Conservation (phyloP, 768 basidiomycete genomes). For the Tulasnella sp. region DNA sequence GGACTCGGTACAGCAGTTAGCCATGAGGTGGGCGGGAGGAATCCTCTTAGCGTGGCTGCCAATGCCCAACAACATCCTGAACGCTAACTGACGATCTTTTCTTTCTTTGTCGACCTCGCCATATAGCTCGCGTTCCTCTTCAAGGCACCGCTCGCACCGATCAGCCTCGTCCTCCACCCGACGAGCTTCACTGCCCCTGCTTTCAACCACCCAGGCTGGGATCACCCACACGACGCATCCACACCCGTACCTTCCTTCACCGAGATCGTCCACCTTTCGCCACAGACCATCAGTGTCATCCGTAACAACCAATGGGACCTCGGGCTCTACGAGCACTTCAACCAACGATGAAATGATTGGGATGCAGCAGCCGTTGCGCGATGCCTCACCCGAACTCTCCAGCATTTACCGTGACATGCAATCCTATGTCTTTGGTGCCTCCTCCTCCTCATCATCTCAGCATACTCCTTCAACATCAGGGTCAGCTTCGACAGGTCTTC, state of each 20-base stretch:
- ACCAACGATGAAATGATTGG: not conserved
- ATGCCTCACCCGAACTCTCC: not conserved
- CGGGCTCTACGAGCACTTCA: constrained; percentile 13
- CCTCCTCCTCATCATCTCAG: not conserved
- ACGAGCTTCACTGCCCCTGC: constrained; percentile 10
- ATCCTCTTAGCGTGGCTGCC: not conserved
- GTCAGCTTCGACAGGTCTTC: not conserved
- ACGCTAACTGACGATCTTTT: not conserved
- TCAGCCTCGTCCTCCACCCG: constrained; percentile 5
- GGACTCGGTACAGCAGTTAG: not conserved
- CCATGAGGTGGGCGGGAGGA: not conserved
- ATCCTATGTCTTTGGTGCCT: constrained; percentile 14
- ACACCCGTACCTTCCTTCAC: constrained; percentile 6
- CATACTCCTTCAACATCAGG: not conserved
- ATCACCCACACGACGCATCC: not conserved
- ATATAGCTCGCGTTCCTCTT: not conserved
- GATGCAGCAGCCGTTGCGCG: not conserved
- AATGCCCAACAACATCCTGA: not conserved
- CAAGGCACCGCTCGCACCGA: not conserved
- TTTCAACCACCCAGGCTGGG: constrained; percentile 1
- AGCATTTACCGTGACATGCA: constrained; percentile 17
- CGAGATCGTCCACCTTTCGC: constrained; percentile 5
- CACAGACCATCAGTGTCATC: constrained; percentile 9
- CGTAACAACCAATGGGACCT: constrained; percentile 16
- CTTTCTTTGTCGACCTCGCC: not conserved